Conservation (phyloP, 306 rosid species). For the Acacia melanoxylon region DNA sequence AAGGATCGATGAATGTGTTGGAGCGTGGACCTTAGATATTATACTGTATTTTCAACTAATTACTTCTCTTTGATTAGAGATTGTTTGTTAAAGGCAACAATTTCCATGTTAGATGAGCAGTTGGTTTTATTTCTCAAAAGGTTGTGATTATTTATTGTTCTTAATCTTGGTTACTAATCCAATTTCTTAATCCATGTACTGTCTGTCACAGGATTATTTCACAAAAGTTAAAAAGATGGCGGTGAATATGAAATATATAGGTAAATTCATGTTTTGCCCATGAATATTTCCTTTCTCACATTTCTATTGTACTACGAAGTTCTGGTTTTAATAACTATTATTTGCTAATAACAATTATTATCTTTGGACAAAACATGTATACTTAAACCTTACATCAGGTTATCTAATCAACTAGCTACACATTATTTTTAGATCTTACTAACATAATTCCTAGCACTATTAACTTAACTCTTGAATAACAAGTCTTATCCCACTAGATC, state of each 20-base stretch:
- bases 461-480: neutral
- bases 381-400: neutral
- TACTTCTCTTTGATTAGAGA: neutral
- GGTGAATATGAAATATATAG: conserved; percentile 88
- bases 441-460: neutral
- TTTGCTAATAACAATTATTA: conserved; percentile 2
- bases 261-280: conserved; percentile 40
- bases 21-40: neutral
- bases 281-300: neutral
- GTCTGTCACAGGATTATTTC: conserved; percentile 67
- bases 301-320: neutral
- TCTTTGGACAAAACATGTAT: neutral
- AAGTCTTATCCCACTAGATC: neutral
- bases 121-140: conserved; percentile 11
- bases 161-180: conserved; percentile 20
- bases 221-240: conserved; percentile 58
- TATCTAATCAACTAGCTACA: neutral
- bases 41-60: neutral
- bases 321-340: neutral
- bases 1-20: conserved; percentile 10
- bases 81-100: conserved; percentile 13
- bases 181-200: conserved; percentile 22
- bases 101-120: conserved; percentile 10
- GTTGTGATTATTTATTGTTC: conserved; percentile 16
- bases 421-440: neutral